Evolutionary conservation across 1,284 basidiomycete genomes (phyloP).

Genomic region (Irpex sp.): DNA sequence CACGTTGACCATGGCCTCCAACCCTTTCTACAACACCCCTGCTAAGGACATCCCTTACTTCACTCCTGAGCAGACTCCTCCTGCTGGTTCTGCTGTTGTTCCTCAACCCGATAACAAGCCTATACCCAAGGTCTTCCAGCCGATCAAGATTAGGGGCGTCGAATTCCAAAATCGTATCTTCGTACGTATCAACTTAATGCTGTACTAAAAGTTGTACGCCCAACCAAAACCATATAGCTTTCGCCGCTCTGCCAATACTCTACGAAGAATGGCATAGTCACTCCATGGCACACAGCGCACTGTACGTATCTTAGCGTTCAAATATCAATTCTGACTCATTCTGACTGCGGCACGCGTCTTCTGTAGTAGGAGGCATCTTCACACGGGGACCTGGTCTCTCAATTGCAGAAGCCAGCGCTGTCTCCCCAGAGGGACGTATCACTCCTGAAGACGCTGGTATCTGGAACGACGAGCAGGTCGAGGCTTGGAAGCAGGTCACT

Average conservation of each 20-base stretch:
- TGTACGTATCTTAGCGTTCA: too few relatives aligned
- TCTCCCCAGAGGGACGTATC: constrained; percentile 73
- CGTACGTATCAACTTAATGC: constrained; percentile 24
- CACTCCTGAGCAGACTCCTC: too few relatives aligned
- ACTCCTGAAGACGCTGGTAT: constrained; percentile 64
- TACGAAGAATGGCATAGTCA: constrained; percentile 57
- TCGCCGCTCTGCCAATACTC: constrained; percentile 75
- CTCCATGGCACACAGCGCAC: constrained; percentile 76
- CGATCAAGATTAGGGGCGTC: constrained; percentile 50
- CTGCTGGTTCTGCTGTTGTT: constrained; percentile 40
- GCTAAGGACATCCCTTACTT: constrained; percentile 40
- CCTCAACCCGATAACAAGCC: constrained; percentile 36
- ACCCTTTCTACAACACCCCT: constrained; percentile 22
- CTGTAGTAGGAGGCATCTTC: too few relatives aligned
- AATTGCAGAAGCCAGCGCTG: constrained; percentile 60
- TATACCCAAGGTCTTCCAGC: constrained; percentile 56
- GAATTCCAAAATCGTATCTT: constrained; percentile 66
- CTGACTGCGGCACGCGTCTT: constrained; percentile 38
- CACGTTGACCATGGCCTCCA: background rate
- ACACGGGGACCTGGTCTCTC: constrained; percentile 56
- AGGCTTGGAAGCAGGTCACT: constrained; percentile 56
- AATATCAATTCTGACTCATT: too few relatives aligned
- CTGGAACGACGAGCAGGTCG: constrained; percentile 67
- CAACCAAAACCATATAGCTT: constrained; percentile 22
- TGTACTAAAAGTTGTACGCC: background rate